Percentiles rank a stretch among this genome's conserved stretches.
Conservation (phyloP, 2,329 filamentous ascomycete genomes). For the Fusarium chaquense region DNA sequence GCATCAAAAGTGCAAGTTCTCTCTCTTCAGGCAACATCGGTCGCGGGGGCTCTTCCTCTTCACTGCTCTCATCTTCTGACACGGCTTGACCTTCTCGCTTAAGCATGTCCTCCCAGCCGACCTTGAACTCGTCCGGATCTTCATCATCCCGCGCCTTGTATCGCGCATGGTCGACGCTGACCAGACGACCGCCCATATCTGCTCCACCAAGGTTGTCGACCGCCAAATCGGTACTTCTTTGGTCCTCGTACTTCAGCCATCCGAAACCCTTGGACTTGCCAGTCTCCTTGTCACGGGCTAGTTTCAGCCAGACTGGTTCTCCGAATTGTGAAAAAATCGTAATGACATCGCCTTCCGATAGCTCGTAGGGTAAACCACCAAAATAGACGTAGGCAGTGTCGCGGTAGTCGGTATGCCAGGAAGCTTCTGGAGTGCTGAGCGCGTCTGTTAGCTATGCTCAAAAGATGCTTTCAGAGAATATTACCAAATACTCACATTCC, state of each 20-base stretch:
- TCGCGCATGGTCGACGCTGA: slow-evolving; percentile 91
- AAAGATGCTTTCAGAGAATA: background rate
- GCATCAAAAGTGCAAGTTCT: slow-evolving; percentile 80
- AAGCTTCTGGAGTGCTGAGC: slow-evolving; percentile 80
- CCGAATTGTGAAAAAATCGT: slow-evolving; percentile 98
- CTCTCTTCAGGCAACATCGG: slow-evolving; percentile 83
- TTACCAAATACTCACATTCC: slow-evolving; percentile 72
- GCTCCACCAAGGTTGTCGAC: slow-evolving; percentile 96
- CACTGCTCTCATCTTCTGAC: slow-evolving; percentile 60
- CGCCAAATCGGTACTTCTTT: slow-evolving; percentile 93
- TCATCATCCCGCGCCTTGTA: slow-evolving; percentile 91
- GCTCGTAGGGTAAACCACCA: slow-evolving; percentile 89
- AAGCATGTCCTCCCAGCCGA: slow-evolving; percentile 71
- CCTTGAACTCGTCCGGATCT: slow-evolving; percentile 68
- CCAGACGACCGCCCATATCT: slow-evolving; percentile 80
- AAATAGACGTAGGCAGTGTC: slow-evolving; percentile 98
- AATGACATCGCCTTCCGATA: slow-evolving; percentile 95
- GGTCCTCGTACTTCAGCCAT: slow-evolving; percentile 98
- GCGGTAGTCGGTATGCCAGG: slow-evolving; percentile 97
- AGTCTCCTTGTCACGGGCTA: slow-evolving; percentile 94
- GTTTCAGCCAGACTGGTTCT: slow-evolving; percentile 92
- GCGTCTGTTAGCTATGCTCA: slow-evolving; percentile 37
- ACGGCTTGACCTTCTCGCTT: slow-evolving; percentile 61
- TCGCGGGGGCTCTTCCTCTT: slow-evolving; percentile 61
- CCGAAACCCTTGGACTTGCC: slow-evolving; percentile 95